Conservation (phyloP, 805 yeast species). For the Brettanomyces naardenensis region DNA sequence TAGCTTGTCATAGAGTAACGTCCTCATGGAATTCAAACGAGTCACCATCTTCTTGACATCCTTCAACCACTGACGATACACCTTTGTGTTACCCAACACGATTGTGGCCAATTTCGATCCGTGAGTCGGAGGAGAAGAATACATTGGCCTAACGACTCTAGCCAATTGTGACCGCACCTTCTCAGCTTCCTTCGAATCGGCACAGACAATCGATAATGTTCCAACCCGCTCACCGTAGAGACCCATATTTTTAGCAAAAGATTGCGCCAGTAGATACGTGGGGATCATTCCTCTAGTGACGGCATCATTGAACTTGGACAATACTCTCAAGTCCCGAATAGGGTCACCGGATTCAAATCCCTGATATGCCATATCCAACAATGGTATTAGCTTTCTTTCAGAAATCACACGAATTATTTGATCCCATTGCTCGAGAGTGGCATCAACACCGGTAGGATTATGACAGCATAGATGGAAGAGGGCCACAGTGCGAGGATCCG, state of each 20-base stretch:
- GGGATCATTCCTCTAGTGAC: constrained; percentile 40
- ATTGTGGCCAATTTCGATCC: constrained; percentile 85
- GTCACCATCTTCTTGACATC: constrained; percentile 77
- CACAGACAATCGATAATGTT: constrained; percentile 58
- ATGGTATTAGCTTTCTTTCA: constrained; percentile 58
- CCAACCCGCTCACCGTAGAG: constrained; percentile 94
- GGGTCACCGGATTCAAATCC: constrained; percentile 88
- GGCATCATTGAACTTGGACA: constrained; percentile 34
- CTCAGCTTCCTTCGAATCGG: constrained; percentile 44
- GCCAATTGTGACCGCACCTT: constrained; percentile 59
- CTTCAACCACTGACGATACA: constrained; percentile 66
- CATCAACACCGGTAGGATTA: constrained; percentile 95
- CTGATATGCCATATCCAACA: constrained; percentile 92
- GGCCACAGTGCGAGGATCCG: constrained; percentile 54
- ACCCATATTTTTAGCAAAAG: constrained; percentile 93
- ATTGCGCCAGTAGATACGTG: constrained; percentile 67
- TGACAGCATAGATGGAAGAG: constrained; percentile 93
- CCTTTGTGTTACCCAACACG: constrained; percentile 52
- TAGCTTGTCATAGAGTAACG: constrained; percentile 52
- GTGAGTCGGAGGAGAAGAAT: constrained; percentile 91
- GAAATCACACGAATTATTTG: constrained; percentile 58
- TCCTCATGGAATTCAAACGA: constrained; percentile 69
- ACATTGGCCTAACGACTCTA: constrained; percentile 74
- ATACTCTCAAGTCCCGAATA: constrained; percentile 52
- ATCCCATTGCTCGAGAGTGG: constrained; percentile 74